Base-by-base conservation (phyloP, 2,329 filamentous ascomycete genomes). In the Colletotrichum destructivum region DNA sequence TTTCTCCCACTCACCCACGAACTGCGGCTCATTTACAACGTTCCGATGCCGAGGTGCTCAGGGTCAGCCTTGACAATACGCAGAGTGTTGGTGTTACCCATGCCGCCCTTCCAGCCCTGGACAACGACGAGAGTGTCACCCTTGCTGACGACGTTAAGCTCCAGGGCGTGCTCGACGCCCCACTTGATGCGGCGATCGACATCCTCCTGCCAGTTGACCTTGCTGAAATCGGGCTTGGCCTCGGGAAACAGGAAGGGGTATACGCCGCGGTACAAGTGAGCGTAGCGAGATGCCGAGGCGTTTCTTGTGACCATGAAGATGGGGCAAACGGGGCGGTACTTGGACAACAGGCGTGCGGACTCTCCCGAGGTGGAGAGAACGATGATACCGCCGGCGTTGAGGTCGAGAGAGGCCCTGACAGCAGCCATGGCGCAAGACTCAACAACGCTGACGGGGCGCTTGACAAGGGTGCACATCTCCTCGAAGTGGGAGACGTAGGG, bases 251-350 rank as follows among this genome's bases (percentile, higher is more conserved):
- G 88, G 93, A 99, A 99, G 71, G 96, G 96, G 82, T 98, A 99
- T 74, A 99, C 96, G 78, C 96, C 96, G 81, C 96, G 96, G 88
- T 98, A 98, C 82, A 99, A 86, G 84, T 99, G 96, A 76, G 91
- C 93, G 84, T 96, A 98, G 85, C 96, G 90, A 72, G 95, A 93
- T 63, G 96, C 94, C 75, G 89, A 91, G 60, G 91, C 85, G 82
- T 93, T 98, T 79, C 96, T 93, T 75, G 96, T 98, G 75, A 99
- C 94, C 96, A 98, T 98, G 88, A 99, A 96, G 86, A 99, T 98
- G 78, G 96, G 96, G 90, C 96, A 98, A 75, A 98, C 95, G 62
- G 96, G 96, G 80, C 96, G 94, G 88, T 98, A 99, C 88, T 99
- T 99, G 87, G 96, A 97, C 76, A 98, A 89, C 74, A 98, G 92